Base-by-base conservation (phyloP, 768 basidiomycete genomes). In the Collybia nuda region DNA sequence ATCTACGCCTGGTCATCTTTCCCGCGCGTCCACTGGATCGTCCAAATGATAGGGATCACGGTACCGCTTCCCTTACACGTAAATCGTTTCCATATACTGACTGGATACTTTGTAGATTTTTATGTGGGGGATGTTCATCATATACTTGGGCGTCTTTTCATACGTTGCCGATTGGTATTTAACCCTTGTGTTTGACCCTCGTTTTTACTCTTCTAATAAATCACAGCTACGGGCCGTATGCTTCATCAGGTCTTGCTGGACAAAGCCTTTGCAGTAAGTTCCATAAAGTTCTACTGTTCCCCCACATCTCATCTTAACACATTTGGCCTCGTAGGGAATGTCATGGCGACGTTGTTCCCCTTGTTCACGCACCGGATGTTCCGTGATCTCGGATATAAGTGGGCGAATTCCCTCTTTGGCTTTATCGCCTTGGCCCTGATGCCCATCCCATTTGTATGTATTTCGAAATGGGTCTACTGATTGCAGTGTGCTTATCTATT, bases 1-100 rank as follows among this genome's bases (percentile, higher is more conserved):
- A 81, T 89, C 28, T 90, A 84, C 56, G 86, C 84, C 0, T 88
- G 86, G 82, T 81, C 83, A 2, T 79, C 82, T 12, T 79, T 71
- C 53, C 48, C 74, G 0, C 56, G 56, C 12, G 72, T 88, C 2
- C 77, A 74, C 47, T 90, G 88, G 88, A 79, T 86, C 32, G 80
- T 67, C 0, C 72, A 79, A 17, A 72, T 37, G 12, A 8, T 28
- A 6, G 36, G 12, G 11, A 18, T 18, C 32, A 40, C 12, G 37
- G 47, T 28, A 60, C 8, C 67, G 54, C 9, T 41, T 21, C 40
- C 40, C 14, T 36, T 17, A 26, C n/a, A 21, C 6, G 18, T 7
- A 37, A 28, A 12, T 19, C n/a, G n/a, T 23, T 9, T 48, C 28
- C 17, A 50, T 66, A 6, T 52, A 58, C 21, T 48, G 37, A 41